Conservation (phyloP, 176 grass and related monocot species). For the Oryza brachyantha region DNA sequence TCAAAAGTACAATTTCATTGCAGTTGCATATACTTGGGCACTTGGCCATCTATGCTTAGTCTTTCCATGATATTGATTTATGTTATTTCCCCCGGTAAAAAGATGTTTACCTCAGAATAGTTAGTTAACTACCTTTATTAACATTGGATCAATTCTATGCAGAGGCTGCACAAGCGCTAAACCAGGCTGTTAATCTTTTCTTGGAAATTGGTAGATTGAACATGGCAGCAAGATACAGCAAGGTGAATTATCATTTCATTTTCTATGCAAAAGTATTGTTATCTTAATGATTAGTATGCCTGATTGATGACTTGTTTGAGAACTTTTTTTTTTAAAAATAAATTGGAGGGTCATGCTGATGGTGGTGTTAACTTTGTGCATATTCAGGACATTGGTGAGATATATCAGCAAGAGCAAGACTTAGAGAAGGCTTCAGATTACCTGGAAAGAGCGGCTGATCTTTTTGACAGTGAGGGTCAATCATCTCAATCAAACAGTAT, state of each 20-base stretch:
- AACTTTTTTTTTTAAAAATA: not conserved
- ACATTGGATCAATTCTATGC: conserved; percentile 18
- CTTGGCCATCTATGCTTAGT: not conserved
- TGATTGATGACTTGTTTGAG: not conserved
- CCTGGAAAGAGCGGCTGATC: conserved; percentile 81
- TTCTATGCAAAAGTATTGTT: not conserved
- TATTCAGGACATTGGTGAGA: conserved; percentile 92
- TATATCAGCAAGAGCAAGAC: conserved; percentile 95
- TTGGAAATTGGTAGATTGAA: conserved; percentile 96
- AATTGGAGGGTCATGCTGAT: not conserved
- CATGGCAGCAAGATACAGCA: conserved; percentile 99
- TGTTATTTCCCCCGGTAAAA: not conserved
- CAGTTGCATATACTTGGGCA: not conserved
- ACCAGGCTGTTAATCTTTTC: conserved; percentile 86
- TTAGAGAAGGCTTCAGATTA: conserved; percentile 79
- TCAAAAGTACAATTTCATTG: not conserved
- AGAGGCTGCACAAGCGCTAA: conserved; percentile 85
- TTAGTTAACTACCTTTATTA: not conserved
- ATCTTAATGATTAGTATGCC: not conserved
- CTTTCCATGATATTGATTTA: conserved; percentile 4
- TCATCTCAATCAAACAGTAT: conserved; percentile 77
- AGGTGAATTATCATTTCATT: conserved; percentile 47
- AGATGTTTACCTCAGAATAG: not conserved
- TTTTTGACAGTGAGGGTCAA: conserved; percentile 86
- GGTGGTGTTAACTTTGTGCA: conserved; percentile 17